A percentile compares a stretch with the other conserved stretches of the same genome.
These are phyloP conservation scores for Podaxis sp. DNA, from an alignment of 768 basidiomycete species.

Conservation along the genomic window DNA sequence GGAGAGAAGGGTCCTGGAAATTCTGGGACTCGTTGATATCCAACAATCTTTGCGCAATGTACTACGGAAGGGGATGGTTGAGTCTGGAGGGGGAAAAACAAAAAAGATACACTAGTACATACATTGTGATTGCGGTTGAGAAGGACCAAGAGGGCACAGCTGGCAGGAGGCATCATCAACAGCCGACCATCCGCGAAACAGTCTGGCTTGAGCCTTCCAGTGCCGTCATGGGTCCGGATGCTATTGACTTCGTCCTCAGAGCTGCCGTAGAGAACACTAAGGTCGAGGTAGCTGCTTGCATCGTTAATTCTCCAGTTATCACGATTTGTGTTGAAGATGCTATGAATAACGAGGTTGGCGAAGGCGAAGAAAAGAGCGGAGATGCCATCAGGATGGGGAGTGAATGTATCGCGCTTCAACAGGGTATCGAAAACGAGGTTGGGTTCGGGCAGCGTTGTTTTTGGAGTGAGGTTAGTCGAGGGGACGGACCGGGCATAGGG, in stretches of 20 bases:
- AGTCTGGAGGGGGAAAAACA: background rate
- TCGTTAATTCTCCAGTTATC: slow-evolving; percentile 51
- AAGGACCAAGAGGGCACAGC: slow-evolving; percentile 62
- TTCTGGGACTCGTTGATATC: slow-evolving; percentile 62
- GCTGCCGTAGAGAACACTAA: slow-evolving; percentile 71
- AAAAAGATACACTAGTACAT: slow-evolving; percentile 17
- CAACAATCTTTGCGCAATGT: slow-evolving; percentile 60
- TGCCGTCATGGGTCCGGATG: slow-evolving; percentile 60
- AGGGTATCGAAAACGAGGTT: slow-evolving; percentile 70
- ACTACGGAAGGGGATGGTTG: slow-evolving; percentile 36
- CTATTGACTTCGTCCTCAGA: slow-evolving; percentile 39
- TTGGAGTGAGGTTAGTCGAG: slow-evolving; percentile 36
- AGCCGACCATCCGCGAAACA: slow-evolving; percentile 65
- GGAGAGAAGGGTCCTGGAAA: slow-evolving; percentile 28
- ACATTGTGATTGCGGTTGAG: slow-evolving; percentile 75
- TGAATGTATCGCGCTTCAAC: slow-evolving; percentile 45
- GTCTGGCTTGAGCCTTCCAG: slow-evolving; percentile 64
- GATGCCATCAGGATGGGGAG: slow-evolving; percentile 62
- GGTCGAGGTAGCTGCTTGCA: slow-evolving; percentile 70
- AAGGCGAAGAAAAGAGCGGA: slow-evolving; percentile 77
- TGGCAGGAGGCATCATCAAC: slow-evolving; percentile 68
- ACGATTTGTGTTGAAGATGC: slow-evolving; percentile 57
- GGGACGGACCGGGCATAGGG: slow-evolving; percentile 71
- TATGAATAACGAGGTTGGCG: slow-evolving; percentile 72
- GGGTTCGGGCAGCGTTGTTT: slow-evolving; percentile 55